Percentiles rank a stretch among this genome's conserved stretches.
These are phyloP conservation scores for Camptophora hylomeconis DNA, from an alignment of 2,329 filamentous ascomycete genomes.

Conservation along the genomic window DNA sequence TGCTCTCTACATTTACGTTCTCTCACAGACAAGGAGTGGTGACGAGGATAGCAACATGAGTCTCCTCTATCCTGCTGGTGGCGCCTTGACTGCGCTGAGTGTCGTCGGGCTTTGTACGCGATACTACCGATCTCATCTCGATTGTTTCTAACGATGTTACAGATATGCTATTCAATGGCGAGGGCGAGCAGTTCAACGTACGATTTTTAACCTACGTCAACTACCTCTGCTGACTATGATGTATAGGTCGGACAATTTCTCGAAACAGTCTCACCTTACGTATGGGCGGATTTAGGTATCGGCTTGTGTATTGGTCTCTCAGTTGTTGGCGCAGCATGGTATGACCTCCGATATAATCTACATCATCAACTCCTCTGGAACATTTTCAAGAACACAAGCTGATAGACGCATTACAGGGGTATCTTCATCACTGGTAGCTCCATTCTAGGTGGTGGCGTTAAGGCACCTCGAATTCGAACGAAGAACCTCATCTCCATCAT, in stretches of 20 bases:
- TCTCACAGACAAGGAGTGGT: too few relatives aligned
- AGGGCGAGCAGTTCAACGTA: conserved; percentile 92
- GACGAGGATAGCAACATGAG: too few relatives aligned
- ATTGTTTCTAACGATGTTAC: conserved; percentile 13
- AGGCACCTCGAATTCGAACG: conserved; percentile 90
- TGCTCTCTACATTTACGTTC: too few relatives aligned
- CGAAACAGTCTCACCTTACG: conserved; percentile 84
- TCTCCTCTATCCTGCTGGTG: conserved; percentile 57
- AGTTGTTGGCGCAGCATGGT: conserved; percentile 96
- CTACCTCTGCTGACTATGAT: conserved; percentile 3
- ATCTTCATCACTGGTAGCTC: conserved; percentile 98
- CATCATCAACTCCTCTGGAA: neutral
- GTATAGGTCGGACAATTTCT: conserved; percentile 77
- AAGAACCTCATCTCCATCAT: conserved; percentile 99
- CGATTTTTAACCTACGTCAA: conserved; percentile 19
- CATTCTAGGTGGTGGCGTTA: conserved; percentile 92
- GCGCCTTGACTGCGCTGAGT: conserved; percentile 52
- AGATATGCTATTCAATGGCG: conserved; percentile 99
- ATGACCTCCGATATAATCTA: too few relatives aligned
- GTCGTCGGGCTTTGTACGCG: conserved; percentile 69
- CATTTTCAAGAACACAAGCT: conserved; percentile 1
- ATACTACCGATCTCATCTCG: conserved; percentile 1
- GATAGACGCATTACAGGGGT: conserved; percentile 58
- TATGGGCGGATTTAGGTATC: conserved; percentile 85
- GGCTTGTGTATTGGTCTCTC: conserved; percentile 90